Base-by-base conservation (phyloP, 176 grass and related monocot genomes). In the Oryza australiensis region DNA sequence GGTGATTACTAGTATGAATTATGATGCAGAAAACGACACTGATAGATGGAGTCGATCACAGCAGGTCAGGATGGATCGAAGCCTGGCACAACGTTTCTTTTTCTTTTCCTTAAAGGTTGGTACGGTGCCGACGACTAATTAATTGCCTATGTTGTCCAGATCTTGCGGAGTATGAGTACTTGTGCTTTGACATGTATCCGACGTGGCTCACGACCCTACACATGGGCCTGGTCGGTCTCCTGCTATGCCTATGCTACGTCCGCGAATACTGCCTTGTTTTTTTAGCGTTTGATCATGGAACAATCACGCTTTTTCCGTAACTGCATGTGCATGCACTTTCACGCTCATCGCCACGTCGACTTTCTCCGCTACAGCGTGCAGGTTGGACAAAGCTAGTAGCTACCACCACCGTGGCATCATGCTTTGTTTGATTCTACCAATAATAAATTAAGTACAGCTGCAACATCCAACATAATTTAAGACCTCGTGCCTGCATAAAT, bases 171-270 rank as follows among this genome's bases (percentile, higher is more conserved):
- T 23, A 1, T 4, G 13, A 11, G 15, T 43, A 46, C 66, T 35
- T 37, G 79, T 22, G 12, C 12, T 26, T 53, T 63, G 81, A 24
- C 62, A 34, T n/a, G 62, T 34, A 46, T 23, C 75, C 73, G 75
- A 88, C 68, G 86, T 88, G 86, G 81, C 68, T 22, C 3, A 0
- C 16, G 29, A 51, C 68, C 59, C 34, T 23, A 83, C 80, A 48
- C 80, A 73, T 79, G 86, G 80, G 22, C 3, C 20, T 28, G 38
- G 53, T 64, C 28, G 55, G 75, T 26, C 66, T 60, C 53, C 16
- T 20, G 22, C 22, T 24, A 46, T 13, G 22, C 22, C 22, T 24
- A 46, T 13, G 22, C 22, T 33, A 46, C 60, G 38, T 63, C 29
- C 4, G 22, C 24, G 53, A 68, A 60, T 24, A 24, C 55, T 37